Evolutionary conservation across 2,329 filamentous ascomycete species (phyloP), one percentile per base, ranked within the genome.

Genomic region (Bipolaris cookei): DNA sequence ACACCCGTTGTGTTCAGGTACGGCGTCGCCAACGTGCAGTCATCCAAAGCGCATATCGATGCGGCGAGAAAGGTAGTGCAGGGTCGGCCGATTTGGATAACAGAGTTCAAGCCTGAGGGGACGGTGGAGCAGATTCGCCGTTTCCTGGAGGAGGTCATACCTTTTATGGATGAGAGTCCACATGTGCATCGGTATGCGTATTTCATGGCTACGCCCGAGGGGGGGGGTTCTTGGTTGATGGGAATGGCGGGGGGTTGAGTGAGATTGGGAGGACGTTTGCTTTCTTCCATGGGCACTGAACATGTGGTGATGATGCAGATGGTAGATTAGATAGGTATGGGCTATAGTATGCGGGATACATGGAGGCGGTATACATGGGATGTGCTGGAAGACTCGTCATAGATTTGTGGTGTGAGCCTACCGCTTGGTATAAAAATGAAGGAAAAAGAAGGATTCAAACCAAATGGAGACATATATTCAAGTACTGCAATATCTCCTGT

Each of bases 21-120:
- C 48, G 69, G 38, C 7, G 56, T 52, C 1, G 34, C 6, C 14
- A 70, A 71, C 34, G 54, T 67, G 16, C 58, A 55, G 1, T 67
- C 71, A 50, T 76, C 77, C 63, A 70, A 76, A 57, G 51, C 62
- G 3, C 65, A 76, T 41, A 85, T 74, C 35, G 34, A 58, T 0
- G 51, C 63, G 1, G 63, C 70, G 0, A 57, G 62, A 13, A 44
- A 55, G 2, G 35, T 86, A 14, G 87, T 86, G 48, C 84, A 84
- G 30, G 87, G 85, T 74, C 66, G 66, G 3, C 72, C 70, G 0
- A 61, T 77, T 21, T 77, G 72, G 74, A 65, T 77, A 41, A 77
- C 75, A 0, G 74, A 77, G 32, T 77, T 76, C 51, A 60, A 53
- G 5, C 44, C 66, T 2, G 48, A 37, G 0, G 72, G 72, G 0